Evolutionary conservation across 1,284 basidiomycete species (phyloP).

Genomic region (Sanghuangporus weigelae): DNA sequence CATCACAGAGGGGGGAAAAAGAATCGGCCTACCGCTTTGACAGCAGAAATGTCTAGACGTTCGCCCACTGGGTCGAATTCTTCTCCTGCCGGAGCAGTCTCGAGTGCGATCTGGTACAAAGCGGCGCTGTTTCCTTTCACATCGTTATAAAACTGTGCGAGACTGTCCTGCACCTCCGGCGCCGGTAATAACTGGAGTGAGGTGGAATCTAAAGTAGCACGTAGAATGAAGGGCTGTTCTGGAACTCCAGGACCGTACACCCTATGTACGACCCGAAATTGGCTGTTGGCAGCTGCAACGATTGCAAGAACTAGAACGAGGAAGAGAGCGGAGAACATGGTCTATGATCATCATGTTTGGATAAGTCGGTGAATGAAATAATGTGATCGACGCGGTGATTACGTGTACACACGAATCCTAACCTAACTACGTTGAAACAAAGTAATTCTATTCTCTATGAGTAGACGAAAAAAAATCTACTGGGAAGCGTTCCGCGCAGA

Average conservation of each 20-base stretch:
- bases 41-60: constrained; percentile 53
- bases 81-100: constrained; percentile 38
- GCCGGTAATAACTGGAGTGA: constrained; percentile 16
- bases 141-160: constrained; percentile 36
- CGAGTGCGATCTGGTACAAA: constrained; percentile 72
- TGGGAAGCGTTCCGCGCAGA: too few relatives aligned
- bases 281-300: neutral
- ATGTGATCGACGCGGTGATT: too few relatives aligned
- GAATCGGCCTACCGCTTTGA: constrained; percentile 54
- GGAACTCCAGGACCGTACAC: constrained; percentile 34
- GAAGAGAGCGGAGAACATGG: neutral
- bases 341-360: neutral
- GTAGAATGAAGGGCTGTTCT: constrained; percentile 29
- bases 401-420: too few relatives aligned
- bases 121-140: constrained; percentile 36
- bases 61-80: constrained; percentile 39
- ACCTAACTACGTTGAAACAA: too few relatives aligned
- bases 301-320: neutral
- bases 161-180: constrained; percentile 29
- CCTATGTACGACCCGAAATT: constrained; percentile 35
- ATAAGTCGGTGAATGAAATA: too few relatives aligned
- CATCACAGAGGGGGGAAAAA: neutral
- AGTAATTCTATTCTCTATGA: too few relatives aligned
- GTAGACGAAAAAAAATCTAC: too few relatives aligned
- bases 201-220: constrained; percentile 31